Evolutionary conservation across 2,329 filamentous ascomycete genomes (phyloP), one percentile per base, ranked within the genome.

Genomic region (Clarireedia paspali): DNA sequence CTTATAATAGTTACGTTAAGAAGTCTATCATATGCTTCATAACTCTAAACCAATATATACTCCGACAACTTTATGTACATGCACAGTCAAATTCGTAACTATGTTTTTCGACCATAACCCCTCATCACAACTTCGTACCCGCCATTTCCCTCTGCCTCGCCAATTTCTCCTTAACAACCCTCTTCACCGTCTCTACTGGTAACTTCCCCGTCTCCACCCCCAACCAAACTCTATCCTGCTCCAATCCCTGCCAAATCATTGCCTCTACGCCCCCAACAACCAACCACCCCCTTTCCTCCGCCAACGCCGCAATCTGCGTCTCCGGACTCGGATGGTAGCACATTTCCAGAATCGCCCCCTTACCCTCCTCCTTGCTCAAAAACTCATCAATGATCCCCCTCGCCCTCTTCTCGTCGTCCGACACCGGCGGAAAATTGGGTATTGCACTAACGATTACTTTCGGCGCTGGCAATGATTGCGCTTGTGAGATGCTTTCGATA

Each of bases 391-490:
- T 66, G 10, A 66, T 60, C 15, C 49, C 55, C 23, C 88, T 74
- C 4, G 85, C 81, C 44, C 75, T 72, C 27, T 76, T 73, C 74
- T 94, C 88, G 27, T 77, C 78, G 1, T 75, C 70, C 0, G 83
- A 86, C 63, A 75, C 75, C 0, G 89, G 88, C n/a, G 83, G 76
- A 62, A 88, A 84, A 70, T 94, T 85, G 0, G 89, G 89, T 14
- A 94, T 82, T 58, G 87, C 89, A 1, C 85, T 81, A 2, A 91
- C 84, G 2, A 90, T 80, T 0, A 86, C 84, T 0, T 81, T 84
- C 0, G 87, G 84, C 0, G 74, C 75, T 50, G 81, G 77, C 0
- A 90, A 71, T 0, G 59, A 58, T 45, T 74, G 66, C 0, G 86
- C 88, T 66, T 90, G 77, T n/a, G 75, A 73, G 0, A 80, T 75